Evolutionary conservation across 2,329 filamentous ascomycete genomes (phyloP).

Genomic region (Pseudogymnoascus sp.): DNA sequence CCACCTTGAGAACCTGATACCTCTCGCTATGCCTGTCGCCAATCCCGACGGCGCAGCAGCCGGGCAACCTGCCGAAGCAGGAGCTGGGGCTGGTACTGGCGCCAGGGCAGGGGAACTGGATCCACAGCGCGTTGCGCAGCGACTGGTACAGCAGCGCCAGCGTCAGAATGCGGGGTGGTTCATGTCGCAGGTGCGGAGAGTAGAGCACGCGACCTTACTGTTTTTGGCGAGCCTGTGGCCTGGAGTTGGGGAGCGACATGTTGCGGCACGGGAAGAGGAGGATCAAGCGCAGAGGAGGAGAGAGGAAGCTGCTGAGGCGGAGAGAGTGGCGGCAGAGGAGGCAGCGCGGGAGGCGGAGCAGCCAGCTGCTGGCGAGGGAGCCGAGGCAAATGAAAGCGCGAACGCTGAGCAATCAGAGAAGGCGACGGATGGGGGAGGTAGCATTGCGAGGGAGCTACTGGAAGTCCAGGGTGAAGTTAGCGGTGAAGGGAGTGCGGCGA

Average conservation of each 20-base stretch:
- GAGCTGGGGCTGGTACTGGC: slow-evolving; percentile 8
- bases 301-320: slow-evolving; percentile 19
- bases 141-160: slow-evolving; percentile 42
- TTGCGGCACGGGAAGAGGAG: slow-evolving; percentile 32
- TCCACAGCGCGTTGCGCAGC: slow-evolving; percentile 45
- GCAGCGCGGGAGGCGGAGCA: slow-evolving; percentile 20
- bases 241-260: slow-evolving; percentile 58
- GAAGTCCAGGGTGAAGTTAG: neutral
- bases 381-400: neutral
- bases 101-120: slow-evolving; percentile 28
- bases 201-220: slow-evolving; percentile 53
- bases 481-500: neutral
- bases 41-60: slow-evolving; percentile 19
- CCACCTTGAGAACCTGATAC: slow-evolving; percentile 53
- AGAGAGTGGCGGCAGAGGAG: slow-evolving; percentile 19
- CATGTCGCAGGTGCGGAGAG: slow-evolving; percentile 41
- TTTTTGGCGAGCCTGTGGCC: slow-evolving; percentile 61
- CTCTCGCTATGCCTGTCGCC: slow-evolving; percentile 37
- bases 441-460: neutral
- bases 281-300: slow-evolving; percentile 21
- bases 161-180: slow-evolving; percentile 42
- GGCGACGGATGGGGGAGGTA: neutral
- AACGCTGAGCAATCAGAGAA: neutral
- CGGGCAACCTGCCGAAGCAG: slow-evolving; percentile 27
- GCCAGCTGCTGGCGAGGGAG: slow-evolving; percentile 12